phyloP scores from a whole-genome alignment of 116 monocot genomes.

The Phalaenopsis hybrid region DNA sequence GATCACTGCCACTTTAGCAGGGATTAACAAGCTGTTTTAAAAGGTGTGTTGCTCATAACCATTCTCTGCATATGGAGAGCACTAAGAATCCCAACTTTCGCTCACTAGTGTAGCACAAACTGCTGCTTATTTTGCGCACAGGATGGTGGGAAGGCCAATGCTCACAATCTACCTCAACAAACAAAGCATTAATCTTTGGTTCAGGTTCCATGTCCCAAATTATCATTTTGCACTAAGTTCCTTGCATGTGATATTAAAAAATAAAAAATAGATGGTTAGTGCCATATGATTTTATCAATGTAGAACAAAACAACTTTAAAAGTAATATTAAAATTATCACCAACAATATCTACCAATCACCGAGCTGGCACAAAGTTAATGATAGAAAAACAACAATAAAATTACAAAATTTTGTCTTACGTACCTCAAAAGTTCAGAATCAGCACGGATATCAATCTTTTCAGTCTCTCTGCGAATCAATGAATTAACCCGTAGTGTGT shows the following conservation, averaged over 20 bases:
- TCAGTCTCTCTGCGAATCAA: constrained; percentile 81
- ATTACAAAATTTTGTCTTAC: not conserved
- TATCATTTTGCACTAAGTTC: not conserved
- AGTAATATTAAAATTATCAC: not conserved
- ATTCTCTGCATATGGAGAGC: too few relatives aligned
- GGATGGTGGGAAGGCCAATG: too few relatives aligned
- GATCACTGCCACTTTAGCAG: too few relatives aligned
- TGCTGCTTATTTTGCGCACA: too few relatives aligned
- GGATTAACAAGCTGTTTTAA: too few relatives aligned
- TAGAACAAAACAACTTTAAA: not conserved
- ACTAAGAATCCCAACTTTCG: too few relatives aligned
- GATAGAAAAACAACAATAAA: not conserved
- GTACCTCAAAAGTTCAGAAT: constrained; percentile 89
- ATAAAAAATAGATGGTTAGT: not conserved
- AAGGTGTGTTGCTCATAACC: too few relatives aligned
- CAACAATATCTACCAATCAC: not conserved
- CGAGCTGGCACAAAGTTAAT: not conserved
- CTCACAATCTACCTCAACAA: not conserved
- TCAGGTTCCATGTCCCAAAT: not conserved
- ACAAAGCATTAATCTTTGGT: not conserved
- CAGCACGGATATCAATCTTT: constrained; percentile 92
- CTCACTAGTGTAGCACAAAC: too few relatives aligned
- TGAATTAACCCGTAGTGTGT: constrained; percentile 45
- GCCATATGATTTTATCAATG: not conserved
- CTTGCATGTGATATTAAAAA: not conserved